Conservation (phyloP, 257 asterid genomes). For the Lycium ferocissimum region DNA sequence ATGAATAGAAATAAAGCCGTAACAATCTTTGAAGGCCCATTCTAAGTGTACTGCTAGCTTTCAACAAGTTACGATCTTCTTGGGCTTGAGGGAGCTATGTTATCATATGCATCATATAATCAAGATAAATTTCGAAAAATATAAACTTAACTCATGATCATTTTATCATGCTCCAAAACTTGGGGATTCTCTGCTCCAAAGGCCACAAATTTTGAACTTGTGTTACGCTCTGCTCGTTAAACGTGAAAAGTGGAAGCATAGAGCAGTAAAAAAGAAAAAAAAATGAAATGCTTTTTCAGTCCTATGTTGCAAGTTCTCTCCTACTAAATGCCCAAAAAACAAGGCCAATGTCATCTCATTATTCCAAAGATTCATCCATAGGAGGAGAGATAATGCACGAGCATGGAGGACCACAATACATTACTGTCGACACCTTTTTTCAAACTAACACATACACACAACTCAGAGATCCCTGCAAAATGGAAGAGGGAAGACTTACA, state of each 20-base stretch:
- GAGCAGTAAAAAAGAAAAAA: neutral
- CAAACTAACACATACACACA: neutral
- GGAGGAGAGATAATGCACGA: neutral
- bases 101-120: neutral
- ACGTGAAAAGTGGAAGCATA: neutral
- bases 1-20: neutral
- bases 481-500: slow-evolving; percentile 57
- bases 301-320: neutral
- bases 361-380: neutral
- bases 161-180: neutral
- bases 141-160: neutral
- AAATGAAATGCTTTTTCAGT: neutral
- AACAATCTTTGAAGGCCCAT: neutral
- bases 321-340: neutral
- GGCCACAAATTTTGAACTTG: neutral
- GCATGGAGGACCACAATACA: neutral
- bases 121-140: neutral
- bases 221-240: neutral
- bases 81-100: neutral
- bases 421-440: neutral
- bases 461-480: neutral
- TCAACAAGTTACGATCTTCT: neutral
- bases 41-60: neutral
- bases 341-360: neutral
- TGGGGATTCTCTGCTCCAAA: neutral